These are phyloP conservation scores for Sorghum bicolor DNA, from an alignment of 176 grass and related monocot species.

Conservation along the genomic window DNA sequence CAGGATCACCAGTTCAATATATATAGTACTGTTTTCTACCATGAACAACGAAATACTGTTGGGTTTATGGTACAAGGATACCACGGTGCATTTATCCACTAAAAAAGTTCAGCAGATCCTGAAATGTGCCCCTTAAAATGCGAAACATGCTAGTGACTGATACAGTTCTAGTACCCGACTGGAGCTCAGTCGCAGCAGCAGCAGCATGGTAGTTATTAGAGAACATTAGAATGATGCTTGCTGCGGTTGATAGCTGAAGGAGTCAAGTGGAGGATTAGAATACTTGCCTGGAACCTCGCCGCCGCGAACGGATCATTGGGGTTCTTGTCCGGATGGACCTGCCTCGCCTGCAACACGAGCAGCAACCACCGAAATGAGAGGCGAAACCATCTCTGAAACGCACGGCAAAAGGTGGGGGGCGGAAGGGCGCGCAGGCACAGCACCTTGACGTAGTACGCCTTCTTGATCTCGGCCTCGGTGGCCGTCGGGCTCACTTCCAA, in stretches of 20 bases:
- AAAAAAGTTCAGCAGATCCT: not conserved
- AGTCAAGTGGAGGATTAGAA: not conserved
- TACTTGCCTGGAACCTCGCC: constrained; percentile 75
- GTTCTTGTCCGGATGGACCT: constrained; percentile 98
- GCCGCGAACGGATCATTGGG: constrained; percentile 79
- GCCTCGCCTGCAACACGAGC: constrained; percentile 67
- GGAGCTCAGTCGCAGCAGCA: not conserved
- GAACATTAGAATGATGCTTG: not conserved
- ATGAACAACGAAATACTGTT: not conserved
- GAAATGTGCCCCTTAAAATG: not conserved
- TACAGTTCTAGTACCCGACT: not conserved
- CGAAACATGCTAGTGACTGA: not conserved
- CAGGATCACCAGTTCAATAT: not conserved
- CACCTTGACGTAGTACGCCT: constrained; percentile 90
- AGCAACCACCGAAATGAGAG: constrained; percentile 8
- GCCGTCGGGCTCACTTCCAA: constrained; percentile 70
- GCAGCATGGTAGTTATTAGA: not conserved
- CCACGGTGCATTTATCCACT: not conserved
- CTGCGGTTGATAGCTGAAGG: not conserved
- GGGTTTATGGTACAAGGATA: not conserved
- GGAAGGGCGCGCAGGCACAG: not conserved
- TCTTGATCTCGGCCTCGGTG: constrained; percentile 89
- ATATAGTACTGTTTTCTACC: not conserved
- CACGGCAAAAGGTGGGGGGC: not conserved
- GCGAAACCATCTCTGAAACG: not conserved